phyloP scores from a whole-genome alignment of 139 green algal genomes.

The Yamagishiella unicocca region DNA sequence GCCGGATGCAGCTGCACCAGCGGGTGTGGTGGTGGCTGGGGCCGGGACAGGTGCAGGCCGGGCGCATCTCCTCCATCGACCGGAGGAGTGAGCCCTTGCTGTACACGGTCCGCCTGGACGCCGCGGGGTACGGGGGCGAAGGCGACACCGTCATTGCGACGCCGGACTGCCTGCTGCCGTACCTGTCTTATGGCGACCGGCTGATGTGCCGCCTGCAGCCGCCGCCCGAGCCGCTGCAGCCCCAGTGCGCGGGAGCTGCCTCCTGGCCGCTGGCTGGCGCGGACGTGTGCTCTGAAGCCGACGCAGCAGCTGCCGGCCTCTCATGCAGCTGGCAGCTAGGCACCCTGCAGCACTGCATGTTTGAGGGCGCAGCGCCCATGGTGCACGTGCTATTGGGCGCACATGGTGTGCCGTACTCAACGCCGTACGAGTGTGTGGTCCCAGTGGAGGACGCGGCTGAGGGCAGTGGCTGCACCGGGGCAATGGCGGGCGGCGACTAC shows the following conservation, averaged over 20 bases:
- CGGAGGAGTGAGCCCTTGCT: constrained; percentile 35
- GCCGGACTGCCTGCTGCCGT: constrained; percentile 30
- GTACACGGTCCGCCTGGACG: constrained; percentile 29
- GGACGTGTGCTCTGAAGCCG: no score
- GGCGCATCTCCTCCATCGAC: constrained; percentile 15
- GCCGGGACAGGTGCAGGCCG: neutral
- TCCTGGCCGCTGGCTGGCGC: no score
- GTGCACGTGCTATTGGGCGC: constrained; percentile 35
- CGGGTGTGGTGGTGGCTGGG: constrained; percentile 39
- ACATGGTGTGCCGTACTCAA: neutral
- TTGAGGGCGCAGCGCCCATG: constrained; percentile 1
- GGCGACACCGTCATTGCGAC: constrained; percentile 21
- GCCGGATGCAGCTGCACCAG: constrained; percentile 20
- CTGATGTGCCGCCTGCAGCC: constrained; percentile 40
- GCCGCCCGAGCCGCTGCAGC: neutral
- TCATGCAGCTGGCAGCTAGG: neutral
- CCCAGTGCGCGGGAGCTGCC: no score
- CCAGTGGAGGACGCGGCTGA: constrained; percentile 17
- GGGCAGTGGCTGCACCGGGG: constrained; percentile 11
- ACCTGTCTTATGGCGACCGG: neutral
- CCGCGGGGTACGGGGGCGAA: neutral
- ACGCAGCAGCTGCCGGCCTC: no score
- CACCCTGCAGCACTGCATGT: constrained; percentile 22
- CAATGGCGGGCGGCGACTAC: neutral
- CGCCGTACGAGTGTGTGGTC: constrained; percentile 28